Base-by-base conservation (phyloP, 1,139 yeast species). In the Yamadazyma membranifaciens region DNA sequence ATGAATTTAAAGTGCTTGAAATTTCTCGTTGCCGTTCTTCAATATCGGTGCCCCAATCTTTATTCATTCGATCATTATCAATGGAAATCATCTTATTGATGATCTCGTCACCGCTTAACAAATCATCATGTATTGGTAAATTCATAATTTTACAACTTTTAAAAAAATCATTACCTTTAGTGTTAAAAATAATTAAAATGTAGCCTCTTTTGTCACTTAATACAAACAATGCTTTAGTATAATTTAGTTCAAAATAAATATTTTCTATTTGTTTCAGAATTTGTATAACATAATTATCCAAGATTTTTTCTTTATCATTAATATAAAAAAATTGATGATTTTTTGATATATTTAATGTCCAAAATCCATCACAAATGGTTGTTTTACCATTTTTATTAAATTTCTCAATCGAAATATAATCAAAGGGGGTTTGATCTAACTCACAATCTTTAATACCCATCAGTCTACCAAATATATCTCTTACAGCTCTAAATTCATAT, bases 321-420 rank as follows among this genome's bases (percentile, higher is more conserved):
- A 40, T 31, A 29, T 20, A 40, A 22, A 40, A 25, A 13, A 28
- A 40, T 6, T 40, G 31, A 10, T 33, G 24, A 16, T 36, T 22
- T 9, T 9, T 15, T 6, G 43, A 36, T 3, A 40, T 33, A 25
- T 40, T 40, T n/a, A 40, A 13, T 11, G 36, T 25, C 10, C 29
- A 13, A 4, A 33, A 9, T 2, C 11, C 20, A 7, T n/a, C 4
- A 25, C 31, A 13, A 9, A 15, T 16, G 1, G 28, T 17, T 3
- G 32, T 27, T 14, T 32, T 34, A 10, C 44, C 44, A 25, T 41
- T 41, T 31, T 35, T 41, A 29, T 37, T 41, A 11, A 11, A 20
- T 1, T 12, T 11, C 4, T 13, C 22, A 3, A 38, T 22, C 10
- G 31, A 10, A 2, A 28, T 22, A 10, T 9, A 33, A 15, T 4